A percentile compares a stretch with the other conserved stretches of the same genome.
Conservation (phyloP, 371 early-diverging fungal species). For the Fennellomyces sp. region DNA sequence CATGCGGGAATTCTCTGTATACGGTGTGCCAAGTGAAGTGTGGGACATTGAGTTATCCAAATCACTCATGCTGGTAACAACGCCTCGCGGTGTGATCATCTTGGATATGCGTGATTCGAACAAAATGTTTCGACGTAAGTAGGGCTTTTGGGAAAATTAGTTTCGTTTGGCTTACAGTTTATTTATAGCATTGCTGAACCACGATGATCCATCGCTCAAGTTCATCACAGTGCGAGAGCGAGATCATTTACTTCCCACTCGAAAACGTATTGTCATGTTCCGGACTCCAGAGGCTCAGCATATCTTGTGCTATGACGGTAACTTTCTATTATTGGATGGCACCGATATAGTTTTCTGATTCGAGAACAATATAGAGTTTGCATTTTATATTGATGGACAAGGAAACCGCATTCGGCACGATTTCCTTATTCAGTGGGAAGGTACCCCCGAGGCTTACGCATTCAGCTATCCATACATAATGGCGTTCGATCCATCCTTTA, state of each 20-base stretch:
- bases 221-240: slow-evolving; percentile 36
- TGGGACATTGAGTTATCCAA: slow-evolving; percentile 45
- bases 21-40: slow-evolving; percentile 35
- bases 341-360: background rate
- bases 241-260: slow-evolving; percentile 17
- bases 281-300: slow-evolving; percentile 30
- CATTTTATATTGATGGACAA: slow-evolving; percentile 31
- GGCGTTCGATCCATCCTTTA: slow-evolving; percentile 28
- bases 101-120: slow-evolving; percentile 29
- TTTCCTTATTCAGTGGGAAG: slow-evolving; percentile 35
- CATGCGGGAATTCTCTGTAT: slow-evolving; percentile 9
- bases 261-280: slow-evolving; percentile 36
- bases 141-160: background rate
- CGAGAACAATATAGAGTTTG: slow-evolving; percentile 16
- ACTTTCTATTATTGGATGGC: background rate
- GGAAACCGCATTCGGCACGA: slow-evolving; percentile 20
- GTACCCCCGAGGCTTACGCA: slow-evolving; percentile 24
- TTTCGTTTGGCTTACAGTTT: background rate
- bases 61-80: slow-evolving; percentile 33
- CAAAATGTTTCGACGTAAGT: slow-evolving; percentile 9
- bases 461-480: slow-evolving; percentile 29
- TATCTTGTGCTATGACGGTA: slow-evolving; percentile 47
- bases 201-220: slow-evolving; percentile 28
- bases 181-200: slow-evolving; percentile 32
- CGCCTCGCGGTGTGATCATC: slow-evolving; percentile 33